Evolutionary conservation across 164 flowering plant genomes (phyloP).

Genomic region (Umbilicus rupestris): DNA sequence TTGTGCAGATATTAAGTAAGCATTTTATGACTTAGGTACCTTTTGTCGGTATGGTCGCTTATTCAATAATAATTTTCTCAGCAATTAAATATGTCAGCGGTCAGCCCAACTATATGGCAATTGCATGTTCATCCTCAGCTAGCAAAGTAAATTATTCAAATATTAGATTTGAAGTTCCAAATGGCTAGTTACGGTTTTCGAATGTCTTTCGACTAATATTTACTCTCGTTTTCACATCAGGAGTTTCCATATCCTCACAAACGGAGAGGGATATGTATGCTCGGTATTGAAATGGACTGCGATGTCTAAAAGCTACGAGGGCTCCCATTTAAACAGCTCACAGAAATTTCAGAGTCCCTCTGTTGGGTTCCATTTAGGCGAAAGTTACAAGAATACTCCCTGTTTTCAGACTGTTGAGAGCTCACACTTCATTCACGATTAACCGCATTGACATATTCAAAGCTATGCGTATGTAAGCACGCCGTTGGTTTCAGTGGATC

Average conservation of each 20-base stretch:
- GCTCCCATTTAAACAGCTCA: not conserved
- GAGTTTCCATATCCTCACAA: not conserved
- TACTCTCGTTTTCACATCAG: not conserved
- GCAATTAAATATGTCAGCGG: not conserved
- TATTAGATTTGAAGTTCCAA: not conserved
- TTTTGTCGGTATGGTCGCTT: not conserved
- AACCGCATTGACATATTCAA: not conserved
- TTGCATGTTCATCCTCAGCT: not conserved
- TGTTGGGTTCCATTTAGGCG: not conserved
- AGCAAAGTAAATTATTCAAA: too few species aligned
- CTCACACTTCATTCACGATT: not conserved
- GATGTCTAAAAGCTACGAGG: not conserved
- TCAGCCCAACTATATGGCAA: not conserved
- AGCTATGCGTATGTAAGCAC: not conserved
- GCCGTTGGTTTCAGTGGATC: not conserved
- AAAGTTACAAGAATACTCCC: not conserved
- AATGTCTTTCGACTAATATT: not conserved
- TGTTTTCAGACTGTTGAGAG: not conserved
- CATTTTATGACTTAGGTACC: not conserved
- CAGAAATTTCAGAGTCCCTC: not conserved
- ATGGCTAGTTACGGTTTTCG: not conserved
- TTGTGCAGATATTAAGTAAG: not conserved
- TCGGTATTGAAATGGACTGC: not conserved
- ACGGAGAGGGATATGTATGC: not conserved
- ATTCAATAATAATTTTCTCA: not conserved